phyloP scores from a whole-genome alignment of 768 basidiomycete species.

The Mycena haematopus region DNA sequence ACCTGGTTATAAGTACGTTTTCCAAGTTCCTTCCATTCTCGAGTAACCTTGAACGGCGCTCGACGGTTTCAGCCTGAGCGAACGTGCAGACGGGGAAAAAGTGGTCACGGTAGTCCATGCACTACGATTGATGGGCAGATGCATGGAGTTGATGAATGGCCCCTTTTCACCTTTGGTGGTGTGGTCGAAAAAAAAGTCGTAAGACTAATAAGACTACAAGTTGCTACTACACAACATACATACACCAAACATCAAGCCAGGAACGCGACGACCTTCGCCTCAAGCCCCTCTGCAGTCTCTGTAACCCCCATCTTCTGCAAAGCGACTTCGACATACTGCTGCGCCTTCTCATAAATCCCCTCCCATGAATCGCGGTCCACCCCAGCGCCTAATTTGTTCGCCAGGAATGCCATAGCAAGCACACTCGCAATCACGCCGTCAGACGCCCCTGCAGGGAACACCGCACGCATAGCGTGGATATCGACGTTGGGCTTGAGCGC shows the following conservation, averaged over 20 bases:
- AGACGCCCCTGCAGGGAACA: constrained; percentile 2
- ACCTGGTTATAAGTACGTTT: too few relatives aligned
- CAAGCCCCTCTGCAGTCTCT: constrained; percentile 14
- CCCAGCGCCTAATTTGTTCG: constrained; percentile 4
- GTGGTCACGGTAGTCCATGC: too few relatives aligned
- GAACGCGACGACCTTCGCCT: constrained; percentile 10
- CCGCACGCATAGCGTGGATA: not conserved
- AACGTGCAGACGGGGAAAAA: too few relatives aligned
- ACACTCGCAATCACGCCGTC: constrained; percentile 21
- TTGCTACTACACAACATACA: not conserved
- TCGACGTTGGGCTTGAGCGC: constrained; percentile 2
- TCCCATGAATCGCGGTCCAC: constrained; percentile 26
- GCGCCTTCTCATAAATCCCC: constrained; percentile 24
- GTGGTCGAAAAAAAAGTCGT: too few relatives aligned
- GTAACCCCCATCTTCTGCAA: not conserved
- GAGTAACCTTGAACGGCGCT: too few relatives aligned
- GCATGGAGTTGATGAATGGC: too few relatives aligned
- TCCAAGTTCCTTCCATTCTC: too few relatives aligned
- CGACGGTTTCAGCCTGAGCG: too few relatives aligned
- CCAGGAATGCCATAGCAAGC: constrained; percentile 25
- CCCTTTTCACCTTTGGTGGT: too few relatives aligned
- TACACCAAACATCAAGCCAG: constrained; percentile 8
- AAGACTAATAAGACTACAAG: not conserved
- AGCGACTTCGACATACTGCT: constrained; percentile 13
- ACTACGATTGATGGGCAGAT: too few relatives aligned